Evolutionary conservation across 345 rosid genomes (phyloP), one percentile per base, ranked within the genome.

Genomic region (Jatropha curcas): DNA sequence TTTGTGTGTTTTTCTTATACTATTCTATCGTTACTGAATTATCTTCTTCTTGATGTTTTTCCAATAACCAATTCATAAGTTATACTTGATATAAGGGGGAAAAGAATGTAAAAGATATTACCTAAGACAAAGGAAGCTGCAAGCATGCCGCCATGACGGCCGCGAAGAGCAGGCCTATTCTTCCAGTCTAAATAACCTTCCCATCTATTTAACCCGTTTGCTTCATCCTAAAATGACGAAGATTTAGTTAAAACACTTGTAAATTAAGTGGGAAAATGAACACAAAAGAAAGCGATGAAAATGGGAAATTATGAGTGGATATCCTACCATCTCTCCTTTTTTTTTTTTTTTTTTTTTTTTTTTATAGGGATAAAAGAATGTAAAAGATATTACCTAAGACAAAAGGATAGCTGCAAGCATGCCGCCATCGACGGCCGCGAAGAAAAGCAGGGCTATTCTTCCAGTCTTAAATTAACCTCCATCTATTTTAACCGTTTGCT

Each of bases 111-210:
- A 39, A 70, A 65, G 57, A 11, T 73, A 76, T 71, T 17, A 91
- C 94, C 89, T 79, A 92, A 79, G 77, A 89, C 88, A 60, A 90
- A 92, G 66, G 90, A 87, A 61, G 96, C 92, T 31, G 94, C 94
- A 62, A 80, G 86, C 87, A 83, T 87, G 85, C 97, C 94, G 10
- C 97, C 97, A 55, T 92, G 94, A 63, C 76, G 83, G 64, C 88
- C 87, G 76, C 82, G 84, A 45, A 76, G 50, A 45, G 92, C 92
- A 12, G 92, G 90, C 70, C 79, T 85, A 64, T 85, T 84, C 81
- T 85, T 80, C 94, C 97, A 92, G 70, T 92, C 88, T 61, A 83
- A 74, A 55, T 88, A 88, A 45, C 92, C 92, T 73, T 87, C 86
- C 89, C 89, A 85, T 56, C 55, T 60, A 43, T 69, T 81, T 58